A percentile compares a stretch with the other conserved stretches of the same genome.
These are phyloP conservation scores for Cladosporium sp. DNA, from an alignment of 2,329 filamentous ascomycete genomes.

Conservation along the genomic window DNA sequence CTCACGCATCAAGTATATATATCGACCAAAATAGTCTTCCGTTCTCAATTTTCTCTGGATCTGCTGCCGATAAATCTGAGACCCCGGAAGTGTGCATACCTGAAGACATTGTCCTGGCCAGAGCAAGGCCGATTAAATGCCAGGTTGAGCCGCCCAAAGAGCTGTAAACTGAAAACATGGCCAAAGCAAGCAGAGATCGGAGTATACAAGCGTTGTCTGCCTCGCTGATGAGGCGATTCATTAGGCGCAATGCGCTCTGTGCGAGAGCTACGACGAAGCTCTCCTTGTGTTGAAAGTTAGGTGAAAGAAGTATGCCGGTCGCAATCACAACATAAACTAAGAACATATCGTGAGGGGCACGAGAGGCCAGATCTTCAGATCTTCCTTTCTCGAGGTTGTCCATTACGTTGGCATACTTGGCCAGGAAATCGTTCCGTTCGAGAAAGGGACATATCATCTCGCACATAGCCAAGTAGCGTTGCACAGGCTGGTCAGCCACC, in stretches of 20 bases:
- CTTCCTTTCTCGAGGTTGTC: background rate
- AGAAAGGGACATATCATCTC: slow-evolving; percentile 3
- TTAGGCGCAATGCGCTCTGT: background rate
- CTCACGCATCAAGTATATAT: slow-evolving; percentile 4
- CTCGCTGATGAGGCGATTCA: background rate
- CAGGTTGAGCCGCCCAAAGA: slow-evolving; percentile 3
- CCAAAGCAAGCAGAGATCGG: background rate
- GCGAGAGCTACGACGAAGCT: background rate
- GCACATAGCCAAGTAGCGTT: background rate
- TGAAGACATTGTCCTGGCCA: slow-evolving; percentile 6
- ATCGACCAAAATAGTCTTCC: slow-evolving; percentile 6
- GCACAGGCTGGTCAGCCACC: background rate
- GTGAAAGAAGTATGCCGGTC: background rate
- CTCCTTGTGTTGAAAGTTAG: background rate
- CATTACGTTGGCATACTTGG: background rate
- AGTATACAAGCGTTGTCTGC: background rate
- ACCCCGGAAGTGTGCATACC: slow-evolving; percentile 6
- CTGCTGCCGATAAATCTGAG: background rate
- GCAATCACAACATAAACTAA: background rate
- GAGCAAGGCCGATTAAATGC: slow-evolving; percentile 5
- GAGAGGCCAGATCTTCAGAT: background rate
- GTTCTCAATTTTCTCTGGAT: background rate
- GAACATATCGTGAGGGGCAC: background rate
- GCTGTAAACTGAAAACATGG: background rate
- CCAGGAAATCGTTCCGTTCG: background rate